Evolutionary conservation across 2,329 filamentous ascomycete species (phyloP), one percentile per base, ranked within the genome.

Genomic region (Juglanconis juglandina): DNA sequence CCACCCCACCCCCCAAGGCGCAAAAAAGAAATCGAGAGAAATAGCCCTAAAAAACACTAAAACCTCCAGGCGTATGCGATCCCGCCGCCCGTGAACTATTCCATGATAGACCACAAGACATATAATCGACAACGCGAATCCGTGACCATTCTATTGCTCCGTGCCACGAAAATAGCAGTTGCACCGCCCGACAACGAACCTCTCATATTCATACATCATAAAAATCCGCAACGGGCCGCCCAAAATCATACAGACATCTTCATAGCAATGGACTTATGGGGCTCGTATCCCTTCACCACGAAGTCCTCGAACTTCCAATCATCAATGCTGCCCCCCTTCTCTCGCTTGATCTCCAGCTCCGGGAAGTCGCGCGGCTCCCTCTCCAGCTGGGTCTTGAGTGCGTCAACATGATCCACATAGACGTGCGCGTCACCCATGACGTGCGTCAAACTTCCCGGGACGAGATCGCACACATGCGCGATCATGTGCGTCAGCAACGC

Each of bases 391-490:
- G 86, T 82, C 70, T 89, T 84, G 60, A 99, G 79, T 11, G 95
- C 93, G 57, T 96, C 92, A 7, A 96, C 84, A 73, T 99, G 95
- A 73, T 99, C 94, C 7, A 89, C 76, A 75, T 99, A 99, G 1
- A 99, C 88, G 75, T 99, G 95, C n/a, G 94, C 92, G 74, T 99
- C 95, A 13, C 95, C 95, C 92, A 99, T 96, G 53, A 92, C 92
- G 75, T 98, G 95, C 44, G 92, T 95, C 64, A 99, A 82, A 55
- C 86, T 94, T 0, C 94, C 95, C 0, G 95, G 92, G 1, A 91
- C 84, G 58, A 99, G 76, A 66, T 93, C 88, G 70, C 90, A 92
- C 10, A 90, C 92, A 71, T 93, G 88, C 1, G 95, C 94, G 51
- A 99, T 78, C 89, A 99, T 98, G 74, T 98, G 93, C 47, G 93